Base-by-base conservation (phyloP, 306 rosid genomes). In the Clitoria ternatea region DNA sequence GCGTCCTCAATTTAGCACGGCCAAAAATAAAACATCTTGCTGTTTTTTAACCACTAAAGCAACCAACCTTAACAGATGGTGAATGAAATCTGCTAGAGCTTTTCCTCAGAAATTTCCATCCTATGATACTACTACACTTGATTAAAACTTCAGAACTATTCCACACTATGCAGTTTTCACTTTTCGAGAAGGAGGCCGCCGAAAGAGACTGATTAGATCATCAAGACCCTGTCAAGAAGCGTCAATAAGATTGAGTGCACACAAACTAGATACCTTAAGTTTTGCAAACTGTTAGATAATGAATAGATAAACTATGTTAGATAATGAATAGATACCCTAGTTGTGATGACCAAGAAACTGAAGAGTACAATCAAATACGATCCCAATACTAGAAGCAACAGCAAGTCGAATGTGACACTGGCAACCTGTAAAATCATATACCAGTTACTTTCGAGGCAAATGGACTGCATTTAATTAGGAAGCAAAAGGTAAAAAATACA, bases 121-220 rank as follows among this genome's bases (percentile, higher is more conserved):
- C 86, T 79, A 75, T 12, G 57, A 64, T 44, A 32, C 78, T 59
- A 53, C 0, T 9, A 11, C 44, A 75, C 6, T 27, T 7, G 0
- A 35, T 18, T 50, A 30, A 78, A 74, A 20, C 66, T 45, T 53
- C 19, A 37, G 74, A 55, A 63, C 70, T 39, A 29, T 5, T 61
- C 60, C 53, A 23, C 42, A 82, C 80, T 82, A 91, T 14, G 96
- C 96, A 43, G 97, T 89, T 85, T 95, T 95, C 80, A 91, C 87
- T 81, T 95, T 95, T 30, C 97, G 84, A 26, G 97, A 86, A n/a
- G 99, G 96, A 50, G 99, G 96, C 71, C 96, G 84, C 69, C 99
- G 86, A 77, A 95, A 95, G 68, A 91, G 66, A 76, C 97, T 88
- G 74, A 95, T 89, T 75, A 95, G 81, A 86, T 95, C 99, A 72